Percentiles rank a stretch among this genome's conserved stretches.
Conservation (phyloP, 177 flowering plant genomes). For the Telopea speciosissima region DNA sequence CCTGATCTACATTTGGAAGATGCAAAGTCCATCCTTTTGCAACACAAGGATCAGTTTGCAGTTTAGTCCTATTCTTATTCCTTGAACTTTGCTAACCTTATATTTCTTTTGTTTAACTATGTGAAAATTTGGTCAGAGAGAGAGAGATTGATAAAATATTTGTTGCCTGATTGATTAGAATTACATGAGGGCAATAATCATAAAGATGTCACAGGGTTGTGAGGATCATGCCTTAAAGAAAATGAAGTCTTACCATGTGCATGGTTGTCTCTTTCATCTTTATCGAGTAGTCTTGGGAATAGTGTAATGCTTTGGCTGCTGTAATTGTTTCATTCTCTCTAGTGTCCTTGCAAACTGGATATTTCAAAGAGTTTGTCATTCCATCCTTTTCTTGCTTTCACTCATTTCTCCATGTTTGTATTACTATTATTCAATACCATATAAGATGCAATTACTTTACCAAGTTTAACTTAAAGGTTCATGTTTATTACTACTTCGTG, state of each 20-base stretch:
- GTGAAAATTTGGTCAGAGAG: not conserved
- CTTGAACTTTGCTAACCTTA: not conserved
- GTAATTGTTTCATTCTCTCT: not conserved
- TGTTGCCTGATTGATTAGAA: too few species aligned
- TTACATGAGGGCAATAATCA: too few species aligned
- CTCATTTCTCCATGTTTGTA: not conserved
- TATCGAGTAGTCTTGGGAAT: not conserved
- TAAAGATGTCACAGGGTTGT: too few species aligned
- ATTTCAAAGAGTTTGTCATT: not conserved
- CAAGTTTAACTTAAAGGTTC: too few species aligned
- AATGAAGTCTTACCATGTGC: not conserved
- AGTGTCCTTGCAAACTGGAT: not conserved
- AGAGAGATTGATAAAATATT: too few species aligned
- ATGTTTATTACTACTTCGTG: too few species aligned
- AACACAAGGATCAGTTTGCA: constrained; percentile 51
- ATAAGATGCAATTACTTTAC: too few species aligned
- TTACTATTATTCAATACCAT: too few species aligned
- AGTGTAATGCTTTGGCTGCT: not conserved
- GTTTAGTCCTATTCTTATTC: constrained; percentile 30
- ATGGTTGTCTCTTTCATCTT: not conserved
- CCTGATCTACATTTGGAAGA: constrained; percentile 75
- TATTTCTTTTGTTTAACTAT: not conserved
- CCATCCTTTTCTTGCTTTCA: not conserved
- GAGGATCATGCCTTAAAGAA: too few species aligned
- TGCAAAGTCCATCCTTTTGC: constrained; percentile 47